phyloP scores from a whole-genome alignment of 495 filamentous ascomycete genomes.

The Rhypophila decipiens region DNA sequence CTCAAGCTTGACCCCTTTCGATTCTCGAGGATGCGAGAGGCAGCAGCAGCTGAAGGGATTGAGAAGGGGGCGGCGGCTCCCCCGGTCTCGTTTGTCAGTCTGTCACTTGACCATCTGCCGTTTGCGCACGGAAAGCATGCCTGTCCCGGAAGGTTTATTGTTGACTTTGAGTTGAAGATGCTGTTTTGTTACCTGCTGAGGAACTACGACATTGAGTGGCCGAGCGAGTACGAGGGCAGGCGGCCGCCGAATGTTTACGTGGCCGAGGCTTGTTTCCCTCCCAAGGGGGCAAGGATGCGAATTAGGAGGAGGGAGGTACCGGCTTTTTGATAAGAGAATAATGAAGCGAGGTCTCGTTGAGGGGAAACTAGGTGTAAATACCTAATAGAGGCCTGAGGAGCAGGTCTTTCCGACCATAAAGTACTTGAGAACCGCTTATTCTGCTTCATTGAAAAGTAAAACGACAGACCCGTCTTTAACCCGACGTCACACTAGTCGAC shows the following conservation, averaged over 20 bases:
- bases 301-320: constrained; percentile 13
- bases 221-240: constrained; percentile 20
- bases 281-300: constrained; percentile 20
- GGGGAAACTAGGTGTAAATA: too few species aligned
- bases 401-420: too few species aligned
- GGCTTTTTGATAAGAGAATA: not conserved
- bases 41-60: not conserved
- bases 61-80: not conserved
- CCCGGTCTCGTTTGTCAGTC: not conserved
- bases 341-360: too few species aligned
- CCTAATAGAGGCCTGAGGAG: too few species aligned
- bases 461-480: too few species aligned
- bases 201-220: constrained; percentile 36
- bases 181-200: constrained; percentile 26
- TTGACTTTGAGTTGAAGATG: constrained; percentile 35
- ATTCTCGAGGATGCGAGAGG: not conserved
- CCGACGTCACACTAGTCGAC: too few species aligned
- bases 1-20: not conserved
- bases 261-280: constrained; percentile 23
- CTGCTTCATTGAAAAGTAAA: too few species aligned
- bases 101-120: constrained; percentile 9
- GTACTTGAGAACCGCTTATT: too few species aligned
- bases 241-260: constrained; percentile 26
- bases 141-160: constrained; percentile 41
- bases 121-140: constrained; percentile 43